These are phyloP conservation scores for Thelephora terrestris DNA, from an alignment of 1,284 basidiomycete genomes.

Conservation along the genomic window DNA sequence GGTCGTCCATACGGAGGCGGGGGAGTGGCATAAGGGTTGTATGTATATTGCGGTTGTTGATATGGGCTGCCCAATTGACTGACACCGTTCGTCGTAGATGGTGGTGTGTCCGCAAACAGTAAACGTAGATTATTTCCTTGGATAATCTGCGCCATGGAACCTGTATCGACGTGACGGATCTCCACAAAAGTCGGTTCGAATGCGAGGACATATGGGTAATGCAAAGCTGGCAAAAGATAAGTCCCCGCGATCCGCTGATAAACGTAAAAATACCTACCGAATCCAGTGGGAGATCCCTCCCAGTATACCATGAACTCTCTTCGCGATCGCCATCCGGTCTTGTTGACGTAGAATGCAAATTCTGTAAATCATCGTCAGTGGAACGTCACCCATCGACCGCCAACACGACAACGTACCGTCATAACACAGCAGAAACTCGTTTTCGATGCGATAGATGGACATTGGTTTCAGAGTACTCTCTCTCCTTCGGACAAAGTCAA, in stretches of 20 bases:
- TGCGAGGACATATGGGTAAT: constrained; percentile 95
- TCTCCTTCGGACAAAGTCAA: constrained; percentile 90
- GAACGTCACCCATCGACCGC: constrained; percentile 2
- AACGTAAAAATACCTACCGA: constrained; percentile 53
- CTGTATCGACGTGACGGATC: constrained; percentile 92
- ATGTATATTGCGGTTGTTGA: constrained; percentile 20
- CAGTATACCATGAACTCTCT: constrained; percentile 93
- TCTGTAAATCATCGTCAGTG: constrained; percentile 38
- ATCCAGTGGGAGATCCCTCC: constrained; percentile 91
- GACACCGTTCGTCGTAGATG: constrained; percentile 56
- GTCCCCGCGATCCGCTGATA: constrained; percentile 2
- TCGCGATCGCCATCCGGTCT: constrained; percentile 87
- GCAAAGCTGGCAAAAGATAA: constrained; percentile 53
- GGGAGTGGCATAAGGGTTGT: constrained; percentile 27
- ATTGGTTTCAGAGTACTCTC: constrained; percentile 83
- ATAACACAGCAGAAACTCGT: constrained; percentile 96
- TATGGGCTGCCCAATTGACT: constrained; percentile 23
- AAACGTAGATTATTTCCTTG: constrained; percentile 85
- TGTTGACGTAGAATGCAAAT: constrained; percentile 98
- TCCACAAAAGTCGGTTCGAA: constrained; percentile 97
- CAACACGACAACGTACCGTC: constrained; percentile 55
- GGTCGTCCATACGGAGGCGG: constrained; percentile 18
- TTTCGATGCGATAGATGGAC: constrained; percentile 94
- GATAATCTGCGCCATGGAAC: constrained; percentile 89
- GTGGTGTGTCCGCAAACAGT: constrained; percentile 90